Conservation (phyloP, 495 filamentous ascomycete species). For the Pyrenopolyporus hunteri region DNA sequence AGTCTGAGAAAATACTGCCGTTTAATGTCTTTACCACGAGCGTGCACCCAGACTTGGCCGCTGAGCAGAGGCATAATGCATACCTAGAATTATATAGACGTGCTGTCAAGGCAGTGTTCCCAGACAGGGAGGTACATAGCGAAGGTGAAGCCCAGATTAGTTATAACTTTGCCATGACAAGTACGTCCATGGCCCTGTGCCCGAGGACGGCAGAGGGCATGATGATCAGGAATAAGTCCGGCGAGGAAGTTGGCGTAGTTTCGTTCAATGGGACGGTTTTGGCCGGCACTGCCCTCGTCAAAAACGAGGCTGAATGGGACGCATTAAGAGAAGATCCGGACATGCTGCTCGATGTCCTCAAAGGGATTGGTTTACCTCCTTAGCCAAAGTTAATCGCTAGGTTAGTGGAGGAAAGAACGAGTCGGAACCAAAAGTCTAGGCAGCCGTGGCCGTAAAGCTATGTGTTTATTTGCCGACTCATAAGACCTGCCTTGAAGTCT, state of each 20-base stretch:
- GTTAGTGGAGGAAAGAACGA: background rate
- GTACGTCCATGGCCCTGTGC: conserved; percentile 68
- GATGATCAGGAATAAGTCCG: conserved; percentile 41
- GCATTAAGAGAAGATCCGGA: conserved; percentile 57
- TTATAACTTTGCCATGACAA: conserved; percentile 82
- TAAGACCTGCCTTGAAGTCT: background rate
- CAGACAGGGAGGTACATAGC: conserved; percentile 14
- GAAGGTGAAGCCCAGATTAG: conserved; percentile 65
- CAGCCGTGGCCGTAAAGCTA: background rate
- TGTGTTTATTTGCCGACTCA: conserved; percentile 5
- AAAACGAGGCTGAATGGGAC: conserved; percentile 74
- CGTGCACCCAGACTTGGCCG: conserved; percentile 37
- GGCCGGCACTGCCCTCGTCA: conserved; percentile 83
- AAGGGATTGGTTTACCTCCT: conserved; percentile 64
- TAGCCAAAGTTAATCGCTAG: background rate
- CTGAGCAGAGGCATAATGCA: conserved; percentile 35
- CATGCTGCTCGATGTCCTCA: conserved; percentile 60
- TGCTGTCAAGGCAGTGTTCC: conserved; percentile 48
- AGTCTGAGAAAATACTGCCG: conserved; percentile 27
- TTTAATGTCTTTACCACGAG: conserved; percentile 41
- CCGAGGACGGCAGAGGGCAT: conserved; percentile 62
- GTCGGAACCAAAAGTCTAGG: background rate
- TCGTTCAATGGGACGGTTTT: conserved; percentile 79
- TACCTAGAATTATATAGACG: conserved; percentile 60
- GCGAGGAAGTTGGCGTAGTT: conserved; percentile 60